Evolutionary conservation across 441 rosid genomes (phyloP).

Genomic region (Pelargonium australe): DNA sequence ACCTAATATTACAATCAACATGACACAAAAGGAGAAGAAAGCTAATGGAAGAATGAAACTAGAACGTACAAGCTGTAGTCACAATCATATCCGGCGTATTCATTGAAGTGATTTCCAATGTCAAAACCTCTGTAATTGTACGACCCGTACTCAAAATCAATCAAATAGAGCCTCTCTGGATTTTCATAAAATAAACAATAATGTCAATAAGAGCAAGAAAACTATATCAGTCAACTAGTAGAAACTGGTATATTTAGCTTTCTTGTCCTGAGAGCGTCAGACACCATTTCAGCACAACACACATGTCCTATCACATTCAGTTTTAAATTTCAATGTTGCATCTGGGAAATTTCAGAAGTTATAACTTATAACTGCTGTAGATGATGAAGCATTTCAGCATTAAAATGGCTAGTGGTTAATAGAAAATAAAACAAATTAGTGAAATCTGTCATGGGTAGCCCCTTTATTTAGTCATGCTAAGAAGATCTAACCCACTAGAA

Average conservation of each 20-base stretch:
- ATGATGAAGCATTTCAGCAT: not conserved
- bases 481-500: not conserved
- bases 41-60: slow-evolving; percentile 12
- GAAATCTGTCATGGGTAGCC: not conserved
- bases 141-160: slow-evolving; percentile 97
- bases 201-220: slow-evolving; percentile 21
- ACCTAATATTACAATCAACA: not conserved
- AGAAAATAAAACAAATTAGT: not conserved
- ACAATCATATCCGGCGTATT: slow-evolving; percentile 94
- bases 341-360: too few relatives aligned
- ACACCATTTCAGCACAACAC: slow-evolving; percentile 12
- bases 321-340: not conserved
- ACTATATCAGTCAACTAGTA: slow-evolving; percentile 12
- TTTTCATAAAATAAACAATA: slow-evolving; percentile 22
- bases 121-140: slow-evolving; percentile 92
- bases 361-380: too few relatives aligned
- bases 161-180: slow-evolving; percentile 77
- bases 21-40: slow-evolving; percentile 11
- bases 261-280: slow-evolving; percentile 8
- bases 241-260: slow-evolving; percentile 7
- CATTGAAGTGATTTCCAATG: slow-evolving; percentile 95
- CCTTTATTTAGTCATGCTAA: not conserved
- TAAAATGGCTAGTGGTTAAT: not conserved
- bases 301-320: not conserved
- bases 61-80: slow-evolving; percentile 70